Base-by-base conservation (phyloP, 1,284 basidiomycete genomes). In the Ustilago lituana region DNA sequence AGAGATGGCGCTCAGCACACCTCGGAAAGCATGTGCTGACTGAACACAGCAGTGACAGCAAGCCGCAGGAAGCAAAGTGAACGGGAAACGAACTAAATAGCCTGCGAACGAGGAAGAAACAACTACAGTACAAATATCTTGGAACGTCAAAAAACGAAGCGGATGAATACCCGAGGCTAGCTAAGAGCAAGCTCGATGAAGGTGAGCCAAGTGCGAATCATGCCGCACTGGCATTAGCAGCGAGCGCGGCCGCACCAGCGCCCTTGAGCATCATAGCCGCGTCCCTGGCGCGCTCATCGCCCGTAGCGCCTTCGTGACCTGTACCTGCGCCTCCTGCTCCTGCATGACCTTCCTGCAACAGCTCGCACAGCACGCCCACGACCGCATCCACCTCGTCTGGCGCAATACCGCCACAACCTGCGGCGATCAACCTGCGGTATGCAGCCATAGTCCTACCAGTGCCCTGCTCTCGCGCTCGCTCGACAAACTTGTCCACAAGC, bases 351-450 rank as follows among this genome's bases (percentile, higher is more conserved):
- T 79, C 66, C 49, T 79, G 75, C 29, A 81, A 57, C 33, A 81
- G 45, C 38, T 81, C 79, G 62, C 78, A 73, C n/a, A 82, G 55
- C 27, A 76, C 76, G 6, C 68, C 61, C 22, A 81, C 80, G 4
- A 82, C 80, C 9, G 70, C 74, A 31, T 82, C 80, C 17, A 81
- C 79, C 54, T 82, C 78, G 20, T 77, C 72, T 20, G 69, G 65
- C 0, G 74, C 73, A 32, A 82, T 78, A 3, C 76, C 78, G 12
- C 79, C 80, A 49, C 78, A 79, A 1, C 79, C 78, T 5, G 77
- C 78, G 1, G 76, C 75, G 39, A 82, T 81, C 40, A 82, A 57
- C 22, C 80, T 61, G n/a, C 79, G 66, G 63, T 82, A 82, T 24
- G 75, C 71, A 2, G 76, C 70, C 75, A 80, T 79, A 14, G 71